Base-by-base conservation (phyloP, 2,329 filamentous ascomycete species). In the Moelleriella libera region DNA sequence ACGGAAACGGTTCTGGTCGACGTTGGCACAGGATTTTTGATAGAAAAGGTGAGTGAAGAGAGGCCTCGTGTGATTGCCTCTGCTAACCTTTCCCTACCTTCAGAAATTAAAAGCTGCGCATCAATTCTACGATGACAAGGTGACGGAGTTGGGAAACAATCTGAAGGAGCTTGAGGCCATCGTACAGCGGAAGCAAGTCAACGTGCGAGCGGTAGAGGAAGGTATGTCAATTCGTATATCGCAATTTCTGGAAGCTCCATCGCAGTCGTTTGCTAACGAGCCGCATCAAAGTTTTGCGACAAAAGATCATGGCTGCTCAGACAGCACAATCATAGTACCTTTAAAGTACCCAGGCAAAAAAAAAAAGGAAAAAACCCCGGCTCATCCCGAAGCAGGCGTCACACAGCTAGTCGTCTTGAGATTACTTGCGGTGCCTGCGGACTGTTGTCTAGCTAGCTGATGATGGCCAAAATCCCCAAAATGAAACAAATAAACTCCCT, bases 1-100 rank as follows among this genome's bases (percentile, higher is more conserved):
- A 75, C 82, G 2, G 77, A 86, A 49, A 82, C 80, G 51, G 88
- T 95, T 6, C 73, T 97, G 49, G 88, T 97, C 41, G 90, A 97
- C 63, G 80, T 96, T 21, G 90, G 90, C 21, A 97, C 90, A 1
- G 90, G 90, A 0, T 97, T 94, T 63, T 89, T 88, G 60, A 82
- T 97, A 47, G 89, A 97, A 68, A 98, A 98, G 78, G 83, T 84
- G 47, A 29, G 53, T 30, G 14, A 12, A 9, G n/a, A 8, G 30
- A 7, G 28, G 11, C 14, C 6, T 32, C 11, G 6, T 21, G 29
- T 8, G 32, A 7, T n/a, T 29, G 11, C 12, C 8, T 5, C 5
- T 14, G 6, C 30, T 29, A 34, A 43, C 12, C 31, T 7, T 43
- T 11, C 30, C 4, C 4, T 3, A 11, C 8, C n/a, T 40, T 14